Percentiles rank a stretch among this genome's conserved stretches.
These are phyloP conservation scores for Talaromyces nanjingensis DNA, from an alignment of 495 filamentous ascomycete genomes.

Conservation along the genomic window DNA sequence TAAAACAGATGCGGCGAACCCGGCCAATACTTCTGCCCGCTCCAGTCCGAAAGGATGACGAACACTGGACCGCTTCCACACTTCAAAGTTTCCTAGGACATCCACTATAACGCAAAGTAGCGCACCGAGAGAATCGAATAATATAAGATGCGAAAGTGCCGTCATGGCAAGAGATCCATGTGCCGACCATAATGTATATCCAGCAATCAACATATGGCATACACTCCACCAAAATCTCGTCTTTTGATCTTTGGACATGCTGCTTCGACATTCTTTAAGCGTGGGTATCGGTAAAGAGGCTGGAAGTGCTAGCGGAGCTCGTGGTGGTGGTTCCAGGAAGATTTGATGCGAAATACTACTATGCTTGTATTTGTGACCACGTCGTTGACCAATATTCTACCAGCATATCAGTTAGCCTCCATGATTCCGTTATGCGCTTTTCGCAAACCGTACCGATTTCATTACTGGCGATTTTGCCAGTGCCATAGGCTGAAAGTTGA, in stretches of 20 bases:
- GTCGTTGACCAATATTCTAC: slow-evolving; percentile 79
- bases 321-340: slow-evolving; percentile 87
- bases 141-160: slow-evolving; percentile 82
- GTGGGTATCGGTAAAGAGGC: slow-evolving; percentile 93
- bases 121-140: slow-evolving; percentile 90
- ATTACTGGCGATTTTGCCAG: slow-evolving; percentile 66
- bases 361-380: slow-evolving; percentile 97
- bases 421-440: neutral
- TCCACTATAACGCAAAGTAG: slow-evolving; percentile 91
- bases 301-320: slow-evolving; percentile 83
- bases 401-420: slow-evolving; percentile 7
- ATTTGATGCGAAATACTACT: slow-evolving; percentile 94
- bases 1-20: slow-evolving; percentile 94
- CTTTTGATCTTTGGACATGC: slow-evolving; percentile 82
- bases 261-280: slow-evolving; percentile 70
- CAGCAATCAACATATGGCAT: slow-evolving; percentile 75
- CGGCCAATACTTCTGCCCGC: slow-evolving; percentile 85
- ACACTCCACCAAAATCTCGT: slow-evolving; percentile 80
- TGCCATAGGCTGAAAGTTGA: slow-evolving; percentile 88
- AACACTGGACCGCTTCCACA: slow-evolving; percentile 90
- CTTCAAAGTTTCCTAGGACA: slow-evolving; percentile 90
- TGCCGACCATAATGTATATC: slow-evolving; percentile 75
- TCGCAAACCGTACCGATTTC: slow-evolving; percentile 60
- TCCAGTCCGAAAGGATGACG: slow-evolving; percentile 91
- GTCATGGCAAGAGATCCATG: slow-evolving; percentile 88